Evolutionary conservation across 2,329 filamentous ascomycete genomes (phyloP), one percentile per base, ranked within the genome.

Genomic region (Xylariaceae sp.): DNA sequence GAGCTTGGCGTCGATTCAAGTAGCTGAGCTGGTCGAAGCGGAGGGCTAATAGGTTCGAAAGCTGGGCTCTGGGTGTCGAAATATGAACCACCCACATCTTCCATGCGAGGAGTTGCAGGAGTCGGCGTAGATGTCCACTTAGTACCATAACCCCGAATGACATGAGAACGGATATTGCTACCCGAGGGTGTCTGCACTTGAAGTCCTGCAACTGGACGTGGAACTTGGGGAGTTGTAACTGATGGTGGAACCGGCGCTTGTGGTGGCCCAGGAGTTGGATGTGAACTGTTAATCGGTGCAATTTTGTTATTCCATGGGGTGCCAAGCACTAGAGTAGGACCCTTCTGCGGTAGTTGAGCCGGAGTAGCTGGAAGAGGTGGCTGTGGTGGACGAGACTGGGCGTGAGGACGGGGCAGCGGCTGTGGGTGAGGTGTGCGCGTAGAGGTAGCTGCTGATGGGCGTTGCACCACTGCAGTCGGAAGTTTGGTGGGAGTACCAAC

Each of bases 21-120:
- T 12, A 73, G 52, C 14, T 70, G 67, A 32, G 70, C 64, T 42
- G 69, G 62, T 30, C 66, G 67, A 39, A 68, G 62, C 1, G 78
- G 70, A 2, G 82, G 82, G 54, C 81, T 85, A 4, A 84, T 68
- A 0, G 80, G 80, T 56, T 86, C 82, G 49, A 71, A 76, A 3
- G 74, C 72, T 2, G 82, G 82, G 50, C 78, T 80, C 32, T 73
- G 71, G 14, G 71, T 64, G 42, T 75, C 72, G 43, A 67, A 71
- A 42, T 68, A 63, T 11, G 61, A 64, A 27, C 61, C 65, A 27
- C 58, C 55, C 30, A 53, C 47, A 19, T 64, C 57, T 17, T 60
- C 62, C 51, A 62, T 58, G 4, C 66, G 64, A 2, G 82, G 82
- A 1, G 82, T 86, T 5, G 80, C 80, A 4, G 80, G 77, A 1